Percentiles rank a stretch among this genome's conserved stretches.
Conservation (phyloP, 2,329 filamentous ascomycete genomes). For the Ambrosiella beaveri region DNA sequence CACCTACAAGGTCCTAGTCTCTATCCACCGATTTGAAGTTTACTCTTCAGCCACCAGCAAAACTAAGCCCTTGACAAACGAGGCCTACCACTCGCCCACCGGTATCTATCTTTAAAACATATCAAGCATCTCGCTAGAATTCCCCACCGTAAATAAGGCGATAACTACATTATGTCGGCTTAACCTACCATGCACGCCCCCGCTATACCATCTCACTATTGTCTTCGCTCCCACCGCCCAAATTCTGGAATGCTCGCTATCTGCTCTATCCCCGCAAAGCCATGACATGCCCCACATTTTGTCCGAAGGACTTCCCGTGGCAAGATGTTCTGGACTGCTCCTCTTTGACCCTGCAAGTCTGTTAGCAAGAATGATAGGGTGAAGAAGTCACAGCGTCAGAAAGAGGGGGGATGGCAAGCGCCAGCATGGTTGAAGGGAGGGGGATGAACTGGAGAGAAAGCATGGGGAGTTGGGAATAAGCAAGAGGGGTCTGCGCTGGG, state of each 20-base stretch:
- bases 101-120: too few relatives aligned
- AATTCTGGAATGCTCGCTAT: not conserved
- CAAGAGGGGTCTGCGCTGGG: too few relatives aligned
- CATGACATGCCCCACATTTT: constrained; percentile 9
- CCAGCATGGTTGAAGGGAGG: not conserved
- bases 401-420: not conserved
- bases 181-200: not conserved
- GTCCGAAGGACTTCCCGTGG: constrained; percentile 11
- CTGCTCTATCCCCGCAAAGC: constrained; percentile 1
- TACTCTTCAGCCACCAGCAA: not conserved
- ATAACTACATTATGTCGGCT: not conserved
- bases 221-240: not conserved
- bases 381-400: not conserved
- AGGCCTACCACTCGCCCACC: not conserved
- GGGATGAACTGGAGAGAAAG: not conserved
- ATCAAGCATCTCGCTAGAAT: too few relatives aligned
- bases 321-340: not conserved
- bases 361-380: not conserved
- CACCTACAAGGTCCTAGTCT: not conserved
- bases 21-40: not conserved
- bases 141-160: not conserved
- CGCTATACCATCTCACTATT: not conserved
- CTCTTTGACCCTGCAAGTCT: not conserved
- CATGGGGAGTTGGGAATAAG: too few relatives aligned
- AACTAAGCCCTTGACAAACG: not conserved